Base-by-base conservation (phyloP, 2,329 filamentous ascomycete species). In the Fusarium acutatum region DNA sequence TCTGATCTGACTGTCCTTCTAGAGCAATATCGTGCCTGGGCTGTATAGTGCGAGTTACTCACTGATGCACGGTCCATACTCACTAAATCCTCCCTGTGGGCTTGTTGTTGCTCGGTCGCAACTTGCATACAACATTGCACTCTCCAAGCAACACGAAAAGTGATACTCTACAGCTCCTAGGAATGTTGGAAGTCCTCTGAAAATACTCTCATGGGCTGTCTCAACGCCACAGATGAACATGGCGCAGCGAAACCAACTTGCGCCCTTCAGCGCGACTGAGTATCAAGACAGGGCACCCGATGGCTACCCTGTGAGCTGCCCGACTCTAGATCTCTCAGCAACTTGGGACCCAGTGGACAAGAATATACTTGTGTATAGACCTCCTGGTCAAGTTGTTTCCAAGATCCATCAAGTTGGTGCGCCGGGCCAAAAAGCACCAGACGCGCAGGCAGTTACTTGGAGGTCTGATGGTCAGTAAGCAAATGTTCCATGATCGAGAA, bases 261-360 rank as follows among this genome's bases (percentile, higher is more conserved):
- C 83, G 72, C 84, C 88, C 50, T 81, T 88, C 72, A 88, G 88
- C 81, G 87, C 91, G 79, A 90, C 89, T 74, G 84, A 85, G 73
- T 86, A 92, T 69, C 85, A 88, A 57, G 83, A 86, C 50, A 86
- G 86, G 30, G 86, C 90, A 28, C 86, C 88, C 41, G 83, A 86
- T 40, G 84, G 86, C 52, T 88, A 92, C 57, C 86, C 96, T 38
- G 88, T 91, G 32, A 94, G 93, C 82, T 97, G 94, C 81, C 94
- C 95, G 22, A 92, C 91, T 14, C 93, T 97, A 85, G 94, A 98
- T 82, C 87, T 98, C 50, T 87, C 93, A n/a, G 91, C 92, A 10
- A 87, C 95, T 18, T 84, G 84, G 81, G 93, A 93, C 18, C 89
- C 88, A n/a, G 86, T 88, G 22, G 89, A 91, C 68, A 90, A 90